phyloP scores from a whole-genome alignment of 2,329 filamentous ascomycete species.

The Alternaria conjuncta region DNA sequence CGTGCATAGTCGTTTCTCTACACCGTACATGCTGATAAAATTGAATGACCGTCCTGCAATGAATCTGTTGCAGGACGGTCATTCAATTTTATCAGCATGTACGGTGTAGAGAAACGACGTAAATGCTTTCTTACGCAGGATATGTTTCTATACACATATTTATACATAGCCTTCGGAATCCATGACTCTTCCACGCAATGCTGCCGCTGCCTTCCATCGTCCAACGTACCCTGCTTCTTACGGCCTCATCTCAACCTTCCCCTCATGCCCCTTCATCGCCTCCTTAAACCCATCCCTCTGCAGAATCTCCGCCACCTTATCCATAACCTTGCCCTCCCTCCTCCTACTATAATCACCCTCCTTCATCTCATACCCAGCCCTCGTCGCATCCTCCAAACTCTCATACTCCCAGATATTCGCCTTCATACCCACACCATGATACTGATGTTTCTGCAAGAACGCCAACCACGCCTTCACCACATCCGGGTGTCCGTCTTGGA shows the following conservation, averaged over 20 bases:
- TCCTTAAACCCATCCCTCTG: constrained; percentile 38
- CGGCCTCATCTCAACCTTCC: constrained; percentile 30
- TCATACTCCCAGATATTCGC: constrained; percentile 94
- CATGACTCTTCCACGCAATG: neutral
- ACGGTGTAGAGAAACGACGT: neutral
- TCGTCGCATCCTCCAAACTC: constrained; percentile 58
- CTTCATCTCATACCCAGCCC: constrained; percentile 36
- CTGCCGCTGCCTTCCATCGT: neutral
- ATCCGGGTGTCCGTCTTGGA: constrained; percentile 88
- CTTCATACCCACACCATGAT: constrained; percentile 98
- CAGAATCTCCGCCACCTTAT: constrained; percentile 47
- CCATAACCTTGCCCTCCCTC: constrained; percentile 40
- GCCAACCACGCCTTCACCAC: constrained; percentile 91
- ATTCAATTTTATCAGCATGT: neutral
- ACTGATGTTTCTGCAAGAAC: constrained; percentile 89
- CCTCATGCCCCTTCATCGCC: constrained; percentile 38
- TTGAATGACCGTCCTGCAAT: neutral
- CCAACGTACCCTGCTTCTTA: constrained; percentile 6
- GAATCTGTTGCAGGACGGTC: neutral
- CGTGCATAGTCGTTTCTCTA: neutral
- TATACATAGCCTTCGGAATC: neutral
- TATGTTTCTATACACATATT: neutral
- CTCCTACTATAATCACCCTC: constrained; percentile 36
- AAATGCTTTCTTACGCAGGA: neutral
- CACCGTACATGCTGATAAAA: neutral